Percentiles rank a stretch among this genome's conserved stretches.
These are phyloP conservation scores for Adansonia grandidieri DNA, from an alignment of 441 rosid genomes.

Conservation along the genomic window DNA sequence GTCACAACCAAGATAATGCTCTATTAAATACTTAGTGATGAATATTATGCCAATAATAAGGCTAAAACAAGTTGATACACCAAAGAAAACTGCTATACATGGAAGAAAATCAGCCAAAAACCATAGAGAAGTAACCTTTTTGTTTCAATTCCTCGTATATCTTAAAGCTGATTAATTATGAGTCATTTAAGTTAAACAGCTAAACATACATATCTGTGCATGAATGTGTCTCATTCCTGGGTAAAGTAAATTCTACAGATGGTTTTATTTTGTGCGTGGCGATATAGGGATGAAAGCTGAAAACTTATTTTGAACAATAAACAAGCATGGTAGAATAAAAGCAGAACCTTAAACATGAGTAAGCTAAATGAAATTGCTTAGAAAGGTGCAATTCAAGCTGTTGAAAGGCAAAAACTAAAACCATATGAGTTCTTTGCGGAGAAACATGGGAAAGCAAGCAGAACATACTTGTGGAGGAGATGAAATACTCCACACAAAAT, in stretches of 20 bases:
- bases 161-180: neutral
- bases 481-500: slow-evolving; percentile 81
- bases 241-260: neutral
- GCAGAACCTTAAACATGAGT: neutral
- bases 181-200: neutral
- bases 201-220: neutral
- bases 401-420: neutral
- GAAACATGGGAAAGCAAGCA: neutral
- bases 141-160: neutral
- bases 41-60: neutral
- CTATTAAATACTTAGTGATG: neutral
- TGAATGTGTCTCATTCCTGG: neutral
- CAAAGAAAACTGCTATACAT: neutral
- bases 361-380: neutral
- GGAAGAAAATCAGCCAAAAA: slow-evolving; percentile 7
- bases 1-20: slow-evolving; percentile 9
- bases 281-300: neutral
- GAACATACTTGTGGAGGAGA: slow-evolving; percentile 78
- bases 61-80: neutral
- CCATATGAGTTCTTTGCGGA: neutral
- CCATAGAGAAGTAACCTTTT: neutral
- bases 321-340: neutral
- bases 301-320: slow-evolving; percentile 4
- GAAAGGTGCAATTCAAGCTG: neutral
- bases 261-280: too few relatives aligned